Evolutionary conservation across 306 rosid genomes (phyloP).

Genomic region (Urtica urens): DNA sequence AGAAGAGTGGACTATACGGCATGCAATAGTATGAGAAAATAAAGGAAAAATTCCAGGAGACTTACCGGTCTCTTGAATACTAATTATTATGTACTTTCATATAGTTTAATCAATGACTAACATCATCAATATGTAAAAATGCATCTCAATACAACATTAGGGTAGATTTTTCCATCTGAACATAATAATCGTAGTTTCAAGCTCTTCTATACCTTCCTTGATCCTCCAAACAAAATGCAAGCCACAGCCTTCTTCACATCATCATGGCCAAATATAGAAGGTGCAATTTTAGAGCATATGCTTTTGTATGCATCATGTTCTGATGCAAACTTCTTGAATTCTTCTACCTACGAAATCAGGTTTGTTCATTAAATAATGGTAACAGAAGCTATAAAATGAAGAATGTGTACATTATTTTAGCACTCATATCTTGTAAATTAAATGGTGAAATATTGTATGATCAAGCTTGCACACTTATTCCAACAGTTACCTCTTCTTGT

Average conservation of each 20-base stretch:
- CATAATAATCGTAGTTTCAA: neutral
- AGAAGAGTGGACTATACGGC: slow-evolving; percentile 16
- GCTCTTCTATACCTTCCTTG: slow-evolving; percentile 58
- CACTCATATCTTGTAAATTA: neutral
- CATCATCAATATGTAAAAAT: too few species aligned
- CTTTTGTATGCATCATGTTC: slow-evolving; percentile 65
- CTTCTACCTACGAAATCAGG: slow-evolving; percentile 62
- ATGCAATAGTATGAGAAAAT: too few species aligned
- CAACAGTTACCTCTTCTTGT: slow-evolving; percentile 54
- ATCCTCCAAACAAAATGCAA: slow-evolving; percentile 92
- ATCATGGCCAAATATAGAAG: slow-evolving; percentile 92
- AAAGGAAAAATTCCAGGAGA: too few species aligned
- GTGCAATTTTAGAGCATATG: slow-evolving; percentile 88
- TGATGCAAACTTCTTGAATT: slow-evolving; percentile 78
- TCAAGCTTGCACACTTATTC: slow-evolving; percentile 2
- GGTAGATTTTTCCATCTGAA: too few species aligned
- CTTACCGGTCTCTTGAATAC: too few species aligned
- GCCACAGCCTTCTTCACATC: slow-evolving; percentile 90
- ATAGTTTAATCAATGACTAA: too few species aligned
- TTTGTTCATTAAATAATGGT: neutral
- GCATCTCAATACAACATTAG: too few species aligned
- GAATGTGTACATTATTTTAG: neutral
- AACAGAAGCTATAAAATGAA: neutral
- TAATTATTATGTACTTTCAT: too few species aligned
- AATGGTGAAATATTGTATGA: slow-evolving; percentile 1